These are phyloP conservation scores for Corniculantispora saksenae DNA, from an alignment of 2,329 filamentous ascomycete genomes.

Conservation along the genomic window DNA sequence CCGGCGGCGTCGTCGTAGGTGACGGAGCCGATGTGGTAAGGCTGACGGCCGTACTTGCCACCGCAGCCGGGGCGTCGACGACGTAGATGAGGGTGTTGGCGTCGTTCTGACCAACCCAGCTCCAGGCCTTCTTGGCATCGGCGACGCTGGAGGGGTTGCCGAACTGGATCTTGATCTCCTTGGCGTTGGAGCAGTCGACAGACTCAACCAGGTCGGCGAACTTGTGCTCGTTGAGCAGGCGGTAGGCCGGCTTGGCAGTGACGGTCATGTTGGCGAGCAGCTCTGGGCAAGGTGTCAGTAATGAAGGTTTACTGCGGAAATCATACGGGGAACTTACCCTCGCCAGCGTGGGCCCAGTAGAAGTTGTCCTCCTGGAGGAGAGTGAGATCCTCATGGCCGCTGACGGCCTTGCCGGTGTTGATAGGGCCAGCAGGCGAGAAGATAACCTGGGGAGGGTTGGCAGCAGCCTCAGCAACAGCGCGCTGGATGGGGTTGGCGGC, in stretches of 20 bases:
- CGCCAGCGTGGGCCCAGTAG: conserved; percentile 12
- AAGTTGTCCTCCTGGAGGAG: conserved; percentile 17
- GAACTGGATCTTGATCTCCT: conserved; percentile 11
- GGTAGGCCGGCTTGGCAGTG: conserved; percentile 16
- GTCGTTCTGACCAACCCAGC: conserved; percentile 8
- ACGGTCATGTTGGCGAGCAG: conserved; percentile 20
- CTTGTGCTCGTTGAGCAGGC: conserved; percentile 18
- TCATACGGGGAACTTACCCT: background rate
- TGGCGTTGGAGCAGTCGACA: conserved; percentile 18
- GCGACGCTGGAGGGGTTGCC: background rate
- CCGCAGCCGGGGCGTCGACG: conserved; percentile 17
- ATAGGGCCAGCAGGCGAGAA: conserved; percentile 3
- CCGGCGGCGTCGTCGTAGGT: conserved; percentile 5
- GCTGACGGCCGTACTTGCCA: conserved; percentile 16
- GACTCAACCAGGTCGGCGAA: conserved; percentile 15
- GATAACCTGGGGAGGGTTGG: conserved; percentile 13
- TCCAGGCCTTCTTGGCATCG: conserved; percentile 13
- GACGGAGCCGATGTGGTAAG: conserved; percentile 14
- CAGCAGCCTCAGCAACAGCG: conserved; percentile 12
- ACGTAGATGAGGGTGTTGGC: conserved; percentile 18
- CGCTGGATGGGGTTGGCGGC: conserved; percentile 18
- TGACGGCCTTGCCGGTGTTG: background rate
- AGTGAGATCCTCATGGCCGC: background rate
- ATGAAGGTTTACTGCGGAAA: background rate
- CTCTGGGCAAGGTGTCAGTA: background rate